Base-by-base conservation (phyloP, 1,139 yeast species). In the Blastobotrys capitulatus region DNA sequence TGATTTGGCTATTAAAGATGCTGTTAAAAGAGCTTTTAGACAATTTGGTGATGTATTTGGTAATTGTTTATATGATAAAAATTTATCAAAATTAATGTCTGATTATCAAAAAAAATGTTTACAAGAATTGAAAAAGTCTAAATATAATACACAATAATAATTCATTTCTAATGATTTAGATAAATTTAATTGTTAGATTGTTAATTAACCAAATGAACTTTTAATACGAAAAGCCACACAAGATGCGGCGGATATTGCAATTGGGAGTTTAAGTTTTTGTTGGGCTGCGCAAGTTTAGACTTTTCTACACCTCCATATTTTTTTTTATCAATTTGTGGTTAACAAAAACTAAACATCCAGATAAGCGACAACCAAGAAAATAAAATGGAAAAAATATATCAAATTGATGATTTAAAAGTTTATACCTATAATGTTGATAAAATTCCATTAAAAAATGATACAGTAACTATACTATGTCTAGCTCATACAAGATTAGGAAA, bases 41-140 rank as follows among this genome's bases (percentile, higher is more conserved):
- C 81, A 83, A 60, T 85, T 84, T 66, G 95, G 95, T 13, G 83
- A 83, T 61, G 82, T 82, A 0, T 68, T 85, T 57, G 94, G 94
- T 1, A 84, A 84, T 62, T 85, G 94, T 61, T 71, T 85, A 19
- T 84, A 85, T 59, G 90, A 85, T 37, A 44, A 44, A 25, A 16
- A 22, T 8, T 38, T 44, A 2, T 20, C 32, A 12, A 13, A 37
- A 10, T 16, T 22, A 7, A 22, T 22, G 25, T 4, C 4, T 22
- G 25, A 22, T 5, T 22, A 22, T 22, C 4, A 22, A 5, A 22
- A 7, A 22, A 22, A 22, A 22, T 29, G 32, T 29, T 29, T 4
- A 29, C n/a, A n/a, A n/a, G n/a, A 13, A 29, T 29, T 29, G 32
- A 29, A 13, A 29, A 9, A 29, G 25, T 5, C 4, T 22, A 22